Evolutionary conservation across 2,329 filamentous ascomycete species (phyloP).

Genomic region (Parascedosporium putredinis): DNA sequence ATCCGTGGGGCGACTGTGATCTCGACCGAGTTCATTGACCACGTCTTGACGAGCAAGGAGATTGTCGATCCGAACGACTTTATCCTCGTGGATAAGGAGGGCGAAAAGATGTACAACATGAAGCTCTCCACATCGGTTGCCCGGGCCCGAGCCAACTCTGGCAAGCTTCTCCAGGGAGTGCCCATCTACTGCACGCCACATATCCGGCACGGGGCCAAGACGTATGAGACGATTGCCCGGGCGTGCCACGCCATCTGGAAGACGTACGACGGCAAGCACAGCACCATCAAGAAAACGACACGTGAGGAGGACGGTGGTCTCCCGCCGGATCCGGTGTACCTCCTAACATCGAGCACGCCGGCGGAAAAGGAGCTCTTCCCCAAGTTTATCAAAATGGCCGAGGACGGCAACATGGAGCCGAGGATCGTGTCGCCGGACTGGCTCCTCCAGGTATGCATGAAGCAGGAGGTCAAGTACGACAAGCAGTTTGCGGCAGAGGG

Average conservation of each 20-base stretch:
- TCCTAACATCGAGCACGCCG: slow-evolving; percentile 59
- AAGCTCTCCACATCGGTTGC: slow-evolving; percentile 56
- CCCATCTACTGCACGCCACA: slow-evolving; percentile 76
- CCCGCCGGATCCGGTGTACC: slow-evolving; percentile 64
- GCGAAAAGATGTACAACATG: slow-evolving; percentile 62
- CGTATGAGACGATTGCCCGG: slow-evolving; percentile 75
- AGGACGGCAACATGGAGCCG: slow-evolving; percentile 67
- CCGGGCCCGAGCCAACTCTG: slow-evolving; percentile 65
- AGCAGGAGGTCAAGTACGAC: slow-evolving; percentile 64
- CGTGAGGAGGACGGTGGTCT: slow-evolving; percentile 52
- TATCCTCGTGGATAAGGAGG: slow-evolving; percentile 57
- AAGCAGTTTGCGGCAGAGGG: slow-evolving; percentile 45
- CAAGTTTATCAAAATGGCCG: slow-evolving; percentile 69
- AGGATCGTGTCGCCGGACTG: slow-evolving; percentile 79
- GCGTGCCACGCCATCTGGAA: slow-evolving; percentile 81
- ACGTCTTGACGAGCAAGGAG: slow-evolving; percentile 54
- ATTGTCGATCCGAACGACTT: slow-evolving; percentile 56
- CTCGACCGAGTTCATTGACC: slow-evolving; percentile 67
- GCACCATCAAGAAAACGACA: slow-evolving; percentile 54
- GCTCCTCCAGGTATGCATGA: slow-evolving; percentile 83
- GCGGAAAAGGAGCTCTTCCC: slow-evolving; percentile 68
- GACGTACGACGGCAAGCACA: slow-evolving; percentile 64
- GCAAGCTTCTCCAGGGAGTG: slow-evolving; percentile 63
- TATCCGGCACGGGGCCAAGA: slow-evolving; percentile 72
- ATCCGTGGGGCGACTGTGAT: slow-evolving; percentile 72